Evolutionary conservation across 1,284 basidiomycete species (phyloP).

Genomic region (Ceratobasidium sp.): DNA sequence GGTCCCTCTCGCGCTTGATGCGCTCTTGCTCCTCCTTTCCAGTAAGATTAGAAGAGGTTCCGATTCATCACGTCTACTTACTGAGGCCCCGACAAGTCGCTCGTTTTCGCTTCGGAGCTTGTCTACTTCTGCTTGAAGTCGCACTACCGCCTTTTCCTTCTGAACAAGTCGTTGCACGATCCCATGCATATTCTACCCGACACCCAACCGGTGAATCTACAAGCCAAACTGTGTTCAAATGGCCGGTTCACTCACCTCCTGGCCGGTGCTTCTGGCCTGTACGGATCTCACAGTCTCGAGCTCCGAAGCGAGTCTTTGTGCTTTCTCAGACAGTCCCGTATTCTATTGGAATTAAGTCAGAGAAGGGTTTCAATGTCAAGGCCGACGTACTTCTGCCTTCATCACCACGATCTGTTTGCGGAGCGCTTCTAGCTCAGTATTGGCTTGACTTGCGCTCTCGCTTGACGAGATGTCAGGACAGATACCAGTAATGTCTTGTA

Average conservation of each 20-base stretch:
- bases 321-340: background rate
- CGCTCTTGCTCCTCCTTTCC: slow-evolving; percentile 70
- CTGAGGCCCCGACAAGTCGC: slow-evolving; percentile 50
- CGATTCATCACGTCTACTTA: background rate
- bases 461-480: slow-evolving; percentile 6
- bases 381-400: slow-evolving; percentile 63
- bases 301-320: slow-evolving; percentile 57
- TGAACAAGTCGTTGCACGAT: slow-evolving; percentile 81
- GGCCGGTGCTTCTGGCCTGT: slow-evolving; percentile 54
- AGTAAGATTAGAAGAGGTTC: background rate
- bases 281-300: slow-evolving; percentile 68
- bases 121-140: slow-evolving; percentile 76
- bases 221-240: no score
- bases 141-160: slow-evolving; percentile 84
- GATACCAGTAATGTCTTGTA: slow-evolving; percentile 10
- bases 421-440: slow-evolving; percentile 63
- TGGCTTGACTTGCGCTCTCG: background rate
- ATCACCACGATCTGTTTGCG: slow-evolving; percentile 65
- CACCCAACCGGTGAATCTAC: no score
- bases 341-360: slow-evolving; percentile 5
- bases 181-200: slow-evolving; percentile 68
- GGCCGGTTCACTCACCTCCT: slow-evolving; percentile 60
- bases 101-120: slow-evolving; percentile 62
- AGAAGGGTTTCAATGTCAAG: background rate
- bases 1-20: slow-evolving; percentile 75